Conservation (phyloP, 257 asterid genomes). For the Phtheirospermum japonicum region DNA sequence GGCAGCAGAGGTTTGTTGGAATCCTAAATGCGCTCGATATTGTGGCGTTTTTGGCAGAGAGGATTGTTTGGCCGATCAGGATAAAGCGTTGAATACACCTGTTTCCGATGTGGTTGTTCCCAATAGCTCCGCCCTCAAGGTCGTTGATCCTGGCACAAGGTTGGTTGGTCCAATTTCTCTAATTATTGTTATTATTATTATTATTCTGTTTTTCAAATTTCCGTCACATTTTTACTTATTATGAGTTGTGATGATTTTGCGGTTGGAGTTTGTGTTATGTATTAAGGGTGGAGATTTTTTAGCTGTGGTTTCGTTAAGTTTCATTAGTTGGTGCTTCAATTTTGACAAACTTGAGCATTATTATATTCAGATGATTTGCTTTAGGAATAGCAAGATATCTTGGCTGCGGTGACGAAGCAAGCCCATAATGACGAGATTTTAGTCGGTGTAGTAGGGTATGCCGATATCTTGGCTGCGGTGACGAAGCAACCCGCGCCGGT, state of each 20-base stretch:
- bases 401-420: conserved; percentile 98
- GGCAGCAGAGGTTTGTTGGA: conserved; percentile 89
- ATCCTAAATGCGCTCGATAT: conserved; percentile 81
- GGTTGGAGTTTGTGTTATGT: neutral
- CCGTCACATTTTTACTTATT: neutral
- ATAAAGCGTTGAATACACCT: conserved; percentile 71
- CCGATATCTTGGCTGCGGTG: conserved; percentile 81
- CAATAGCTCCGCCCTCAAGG: conserved; percentile 63
- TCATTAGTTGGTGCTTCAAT: neutral
- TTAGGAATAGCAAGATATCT: neutral
- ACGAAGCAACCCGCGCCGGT: conserved; percentile 51
- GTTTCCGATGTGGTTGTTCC: conserved; percentile 79
- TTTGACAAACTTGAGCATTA: neutral
- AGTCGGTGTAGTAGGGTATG: conserved; percentile 86
- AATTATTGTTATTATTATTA: neutral
- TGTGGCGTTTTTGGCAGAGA: conserved; percentile 81
- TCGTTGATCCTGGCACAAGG: conserved; percentile 97
- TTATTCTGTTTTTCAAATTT: neutral
- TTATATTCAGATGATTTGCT: too few species aligned
- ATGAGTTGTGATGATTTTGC: neutral
- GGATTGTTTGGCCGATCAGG: conserved; percentile 66
- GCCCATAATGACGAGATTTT: conserved; percentile 60
- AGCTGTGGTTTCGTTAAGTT: neutral
- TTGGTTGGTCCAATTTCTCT: conserved; percentile 20
- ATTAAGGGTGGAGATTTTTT: neutral